Percentiles rank a stretch among this genome's conserved stretches.
phyloP scores from a whole-genome alignment of 345 rosid species.

The Dimocarpus longan region DNA sequence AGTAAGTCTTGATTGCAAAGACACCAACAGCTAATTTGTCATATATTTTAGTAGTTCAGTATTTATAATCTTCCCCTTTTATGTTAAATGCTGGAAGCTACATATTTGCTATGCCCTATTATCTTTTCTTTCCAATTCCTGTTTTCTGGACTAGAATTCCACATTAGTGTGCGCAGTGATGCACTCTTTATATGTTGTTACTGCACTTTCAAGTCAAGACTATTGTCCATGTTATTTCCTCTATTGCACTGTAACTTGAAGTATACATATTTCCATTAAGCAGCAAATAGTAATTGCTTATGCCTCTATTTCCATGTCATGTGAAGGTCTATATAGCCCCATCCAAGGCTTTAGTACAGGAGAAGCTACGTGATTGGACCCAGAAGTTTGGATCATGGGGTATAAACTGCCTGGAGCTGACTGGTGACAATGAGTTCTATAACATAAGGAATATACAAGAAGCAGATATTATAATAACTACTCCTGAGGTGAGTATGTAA shows the following conservation, averaged over 20 bases:
- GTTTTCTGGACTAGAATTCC: neutral
- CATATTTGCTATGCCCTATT: neutral
- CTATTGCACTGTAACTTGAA: neutral
- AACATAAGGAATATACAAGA: conserved; percentile 74
- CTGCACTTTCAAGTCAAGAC: neutral
- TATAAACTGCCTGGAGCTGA: conserved; percentile 84
- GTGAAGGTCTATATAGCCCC: conserved; percentile 87
- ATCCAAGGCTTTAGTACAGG: conserved; percentile 95
- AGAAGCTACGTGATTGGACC: conserved; percentile 92
- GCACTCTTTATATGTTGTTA: neutral
- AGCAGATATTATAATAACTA: conserved; percentile 89
- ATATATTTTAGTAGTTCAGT: neutral
- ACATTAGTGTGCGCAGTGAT: neutral
- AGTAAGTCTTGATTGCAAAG: conserved; percentile 42
- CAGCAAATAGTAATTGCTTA: conserved; percentile 4
- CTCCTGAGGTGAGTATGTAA: conserved; percentile 77
- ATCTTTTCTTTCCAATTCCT: neutral
- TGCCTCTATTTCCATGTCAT: conserved; percentile 29
- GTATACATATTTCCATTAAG: conserved; percentile 15
- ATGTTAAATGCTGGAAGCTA: neutral
- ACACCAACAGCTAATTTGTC: neutral
- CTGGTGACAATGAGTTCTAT: conserved; percentile 87
- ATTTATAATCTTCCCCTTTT: neutral
- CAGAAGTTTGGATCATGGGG: conserved; percentile 83
- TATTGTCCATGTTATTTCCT: neutral